These are phyloP conservation scores for Dendryphion nanum DNA, from an alignment of 2,329 filamentous ascomycete genomes.

Conservation along the genomic window DNA sequence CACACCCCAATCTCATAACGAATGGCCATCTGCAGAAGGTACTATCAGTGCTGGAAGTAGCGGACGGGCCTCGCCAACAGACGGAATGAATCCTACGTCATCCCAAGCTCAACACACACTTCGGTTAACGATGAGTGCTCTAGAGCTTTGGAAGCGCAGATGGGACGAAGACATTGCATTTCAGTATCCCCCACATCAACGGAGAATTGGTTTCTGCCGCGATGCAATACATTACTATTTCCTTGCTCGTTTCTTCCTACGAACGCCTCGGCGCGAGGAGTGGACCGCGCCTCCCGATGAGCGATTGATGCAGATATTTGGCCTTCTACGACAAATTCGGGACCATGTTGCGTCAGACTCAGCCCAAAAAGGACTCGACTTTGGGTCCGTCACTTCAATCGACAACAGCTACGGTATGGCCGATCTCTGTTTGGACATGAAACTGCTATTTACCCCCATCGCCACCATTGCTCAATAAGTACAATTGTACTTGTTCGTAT, in stretches of 20 bases:
- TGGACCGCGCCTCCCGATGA: constrained; percentile 58
- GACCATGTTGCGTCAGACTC: constrained; percentile 63
- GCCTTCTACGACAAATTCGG: constrained; percentile 59
- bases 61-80: constrained; percentile 45
- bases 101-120: constrained; percentile 49
- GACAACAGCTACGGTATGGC: constrained; percentile 64
- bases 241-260: constrained; percentile 65
- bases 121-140: constrained; percentile 50
- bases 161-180: constrained; percentile 70
- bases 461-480: constrained; percentile 19
- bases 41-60: constrained; percentile 25
- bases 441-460: constrained; percentile 65
- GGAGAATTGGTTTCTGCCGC: constrained; percentile 67
- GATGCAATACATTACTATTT: constrained; percentile 74
- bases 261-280: constrained; percentile 55
- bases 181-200: constrained; percentile 64
- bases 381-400: constrained; percentile 67
- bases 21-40: constrained; percentile 54
- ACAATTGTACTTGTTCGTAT: too few species aligned
- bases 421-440: constrained; percentile 69
- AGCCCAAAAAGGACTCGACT: constrained; percentile 63
- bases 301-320: constrained; percentile 61
- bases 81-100: constrained; percentile 45
- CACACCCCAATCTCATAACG: constrained; percentile 59
- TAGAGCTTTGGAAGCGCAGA: constrained; percentile 70